Conservation (phyloP, 2,329 filamentous ascomycete species). For the Onygenales sp. region DNA sequence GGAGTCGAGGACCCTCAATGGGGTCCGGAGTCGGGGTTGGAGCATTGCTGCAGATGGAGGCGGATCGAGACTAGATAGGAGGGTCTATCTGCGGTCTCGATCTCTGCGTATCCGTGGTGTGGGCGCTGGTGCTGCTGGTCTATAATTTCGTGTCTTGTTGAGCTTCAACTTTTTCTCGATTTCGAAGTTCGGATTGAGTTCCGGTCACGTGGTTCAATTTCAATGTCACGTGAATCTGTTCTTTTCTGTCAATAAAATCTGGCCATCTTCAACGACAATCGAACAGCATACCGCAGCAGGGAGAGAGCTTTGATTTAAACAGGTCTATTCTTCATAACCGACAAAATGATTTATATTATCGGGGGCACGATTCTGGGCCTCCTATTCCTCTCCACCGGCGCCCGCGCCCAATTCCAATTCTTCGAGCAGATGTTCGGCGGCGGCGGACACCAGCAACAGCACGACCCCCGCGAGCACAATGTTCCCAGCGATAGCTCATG, state of each 20-base stretch:
- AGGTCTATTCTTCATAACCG: no score
- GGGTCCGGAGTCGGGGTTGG: conserved; percentile 32
- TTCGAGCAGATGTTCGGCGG: conserved; percentile 95
- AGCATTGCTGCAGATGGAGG: conserved; percentile 23
- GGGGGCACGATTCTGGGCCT: conserved; percentile 32
- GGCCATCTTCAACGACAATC: conserved; percentile 14
- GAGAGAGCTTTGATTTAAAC: no score
- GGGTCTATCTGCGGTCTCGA: not conserved
- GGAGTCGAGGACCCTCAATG: conserved; percentile 30
- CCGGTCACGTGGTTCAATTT: not conserved
- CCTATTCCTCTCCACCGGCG: conserved; percentile 49
- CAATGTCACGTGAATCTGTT: not conserved
- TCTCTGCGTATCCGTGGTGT: not conserved
- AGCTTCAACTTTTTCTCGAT: not conserved
- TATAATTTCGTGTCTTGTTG: not conserved
- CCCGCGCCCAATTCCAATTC: conserved; percentile 81
- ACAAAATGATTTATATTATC: conserved; percentile 11
- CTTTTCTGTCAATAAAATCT: not conserved
- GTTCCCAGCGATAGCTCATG: conserved; percentile 72
- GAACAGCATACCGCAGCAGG: not conserved
- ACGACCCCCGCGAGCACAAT: conserved; percentile 58
- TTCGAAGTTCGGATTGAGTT: not conserved
- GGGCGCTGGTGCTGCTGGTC: not conserved
- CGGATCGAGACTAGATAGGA: conserved; percentile 4
- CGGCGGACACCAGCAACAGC: conserved; percentile 46